Base-by-base conservation (phyloP, 192 early-diverging fungal species). In the Dimargaris xerosporica region DNA sequence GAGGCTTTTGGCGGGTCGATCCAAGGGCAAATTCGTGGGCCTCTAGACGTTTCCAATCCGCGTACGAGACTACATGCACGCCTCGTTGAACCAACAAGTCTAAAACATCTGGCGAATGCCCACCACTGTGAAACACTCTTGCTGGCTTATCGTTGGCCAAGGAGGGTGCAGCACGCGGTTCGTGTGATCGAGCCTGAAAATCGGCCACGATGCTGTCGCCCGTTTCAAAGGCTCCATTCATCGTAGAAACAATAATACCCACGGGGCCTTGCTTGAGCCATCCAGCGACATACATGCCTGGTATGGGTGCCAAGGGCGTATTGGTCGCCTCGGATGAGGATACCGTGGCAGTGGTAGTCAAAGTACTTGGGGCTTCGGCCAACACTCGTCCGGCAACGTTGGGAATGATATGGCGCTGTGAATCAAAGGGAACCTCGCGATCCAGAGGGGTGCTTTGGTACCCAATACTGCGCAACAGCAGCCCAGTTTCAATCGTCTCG, bases 181-280 rank as follows among this genome's bases (percentile, higher is more conserved):
- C 34, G 30, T 29, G 26, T 9, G 45, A 25, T 50, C 65, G n/a
- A 5, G 58, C 66, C 30, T 61, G 63, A 26, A 84, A 68, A 64
- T 90, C 88, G 39, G 73, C 65, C 19, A 89, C 61, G 29, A 95
- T 77, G 0, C 81, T 75, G 30, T 88, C 82, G 3, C 88, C 92
- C 0, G 96, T 98, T 62, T 94, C 89, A 64, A 90, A 85, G 0
- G 91, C 91, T 63, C 94, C 91, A 44, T 82, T 81, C 90, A 98
- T 93, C 6, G 96, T 98, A 0, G 91, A 76, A 1, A 91, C 93
- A 67, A 98, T 92, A 12, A 94, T 92, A 3, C 94, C 96, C 2
- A 81, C 81, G 25, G 95, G 91, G 0, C 96, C 96, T 26, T 87
- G 82, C 67, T 96, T 98, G n/a, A 94, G 65, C 96, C 96, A 98